These are phyloP conservation scores for Cordia subcordata DNA, from an alignment of 257 asterid species.

Conservation along the genomic window DNA sequence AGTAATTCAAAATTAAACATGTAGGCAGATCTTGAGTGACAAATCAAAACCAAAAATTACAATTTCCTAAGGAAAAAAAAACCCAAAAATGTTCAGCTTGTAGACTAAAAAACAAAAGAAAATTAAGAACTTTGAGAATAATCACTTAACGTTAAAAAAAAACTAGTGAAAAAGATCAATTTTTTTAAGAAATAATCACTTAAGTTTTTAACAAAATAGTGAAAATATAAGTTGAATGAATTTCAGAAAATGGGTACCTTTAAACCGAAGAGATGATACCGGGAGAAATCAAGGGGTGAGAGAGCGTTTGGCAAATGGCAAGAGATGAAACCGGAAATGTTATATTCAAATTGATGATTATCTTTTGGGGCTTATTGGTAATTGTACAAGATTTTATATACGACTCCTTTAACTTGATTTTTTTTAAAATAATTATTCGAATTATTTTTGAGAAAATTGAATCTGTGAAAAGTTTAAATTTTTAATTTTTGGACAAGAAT, in stretches of 20 bases:
- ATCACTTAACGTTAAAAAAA: no score
- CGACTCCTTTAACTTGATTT: no score
- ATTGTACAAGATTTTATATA: no score
- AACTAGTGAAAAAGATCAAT: no score
- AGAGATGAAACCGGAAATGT: background rate
- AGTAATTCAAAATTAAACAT: background rate
- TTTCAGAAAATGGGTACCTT: background rate
- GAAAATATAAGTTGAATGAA: conserved; percentile 2
- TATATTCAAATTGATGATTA: background rate
- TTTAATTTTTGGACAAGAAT: no score
- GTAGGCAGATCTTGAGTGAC: conserved; percentile 18
- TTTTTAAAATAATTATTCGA: no score
- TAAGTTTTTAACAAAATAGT: background rate
- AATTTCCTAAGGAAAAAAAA: background rate
- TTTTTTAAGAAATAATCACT: background rate
- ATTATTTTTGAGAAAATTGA: no score
- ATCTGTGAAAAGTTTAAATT: no score
- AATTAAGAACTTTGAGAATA: no score
- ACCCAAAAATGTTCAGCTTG: background rate
- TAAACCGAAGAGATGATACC: conserved; percentile 7
- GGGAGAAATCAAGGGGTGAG: conserved; percentile 21
- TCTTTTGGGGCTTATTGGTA: background rate
- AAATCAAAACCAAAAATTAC: conserved; percentile 7
- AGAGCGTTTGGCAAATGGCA: background rate
- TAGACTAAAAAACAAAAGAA: background rate